Conservation (phyloP, 2,329 filamentous ascomycete genomes). For the Fusarium chlamydosporum region DNA sequence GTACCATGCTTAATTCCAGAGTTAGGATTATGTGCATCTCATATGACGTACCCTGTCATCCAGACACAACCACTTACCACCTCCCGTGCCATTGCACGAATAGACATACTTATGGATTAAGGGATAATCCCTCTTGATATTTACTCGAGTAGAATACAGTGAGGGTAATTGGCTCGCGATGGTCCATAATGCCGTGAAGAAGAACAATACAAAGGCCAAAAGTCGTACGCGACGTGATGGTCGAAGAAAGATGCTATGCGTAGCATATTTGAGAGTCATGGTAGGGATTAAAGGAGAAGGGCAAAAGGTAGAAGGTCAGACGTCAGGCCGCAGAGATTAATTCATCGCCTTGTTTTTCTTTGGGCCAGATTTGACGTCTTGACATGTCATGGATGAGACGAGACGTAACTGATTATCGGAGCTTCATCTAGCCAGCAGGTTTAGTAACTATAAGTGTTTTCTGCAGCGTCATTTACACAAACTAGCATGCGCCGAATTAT, state of each 20-base stretch:
- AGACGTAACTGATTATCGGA: neutral
- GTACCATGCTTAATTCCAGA: slow-evolving; percentile 1
- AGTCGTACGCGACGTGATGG: neutral
- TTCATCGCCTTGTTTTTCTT: neutral
- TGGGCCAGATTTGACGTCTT: neutral
- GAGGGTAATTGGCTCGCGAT: neutral
- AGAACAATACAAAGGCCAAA: neutral
- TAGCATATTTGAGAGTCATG: neutral
- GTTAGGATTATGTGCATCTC: neutral
- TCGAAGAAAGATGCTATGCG: neutral
- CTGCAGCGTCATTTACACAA: neutral
- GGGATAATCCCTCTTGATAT: neutral
- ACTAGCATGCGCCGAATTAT: neutral
- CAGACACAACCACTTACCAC: neutral
- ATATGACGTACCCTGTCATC: no score
- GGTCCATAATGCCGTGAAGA: neutral
- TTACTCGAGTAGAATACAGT: accelerated
- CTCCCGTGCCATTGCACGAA: neutral
- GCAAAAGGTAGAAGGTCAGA: neutral
- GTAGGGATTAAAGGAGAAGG: neutral
- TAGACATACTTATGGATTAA: neutral
- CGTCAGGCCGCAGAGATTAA: neutral
- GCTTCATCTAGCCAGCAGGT: neutral
- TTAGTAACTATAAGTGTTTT: neutral
- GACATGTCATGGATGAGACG: neutral